Evolutionary conservation across 1,284 basidiomycete genomes (phyloP).

Genomic region (Xerocomus amazonicus): DNA sequence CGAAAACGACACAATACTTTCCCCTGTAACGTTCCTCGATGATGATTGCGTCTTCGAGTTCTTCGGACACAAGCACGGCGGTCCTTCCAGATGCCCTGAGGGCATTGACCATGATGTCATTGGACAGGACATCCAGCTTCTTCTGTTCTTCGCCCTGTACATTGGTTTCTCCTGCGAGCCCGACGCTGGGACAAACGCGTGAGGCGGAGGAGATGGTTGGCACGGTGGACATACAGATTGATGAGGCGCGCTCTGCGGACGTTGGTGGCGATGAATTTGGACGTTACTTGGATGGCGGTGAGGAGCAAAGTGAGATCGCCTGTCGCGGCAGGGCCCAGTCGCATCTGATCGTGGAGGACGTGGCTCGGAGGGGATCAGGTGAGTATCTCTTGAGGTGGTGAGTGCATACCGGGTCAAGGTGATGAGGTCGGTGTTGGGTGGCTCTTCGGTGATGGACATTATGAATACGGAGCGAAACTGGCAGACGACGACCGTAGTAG

Average conservation of each 20-base stretch:
- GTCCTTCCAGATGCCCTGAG: conserved; percentile 93
- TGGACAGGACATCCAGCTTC: conserved; percentile 96
- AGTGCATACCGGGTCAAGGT: conserved; percentile 78
- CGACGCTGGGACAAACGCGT: conserved; percentile 57
- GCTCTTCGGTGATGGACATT: conserved; percentile 48
- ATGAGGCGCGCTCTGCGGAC: conserved; percentile 96
- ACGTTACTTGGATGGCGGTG: conserved; percentile 93
- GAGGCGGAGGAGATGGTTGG: neutral
- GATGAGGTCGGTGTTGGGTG: conserved; percentile 83
- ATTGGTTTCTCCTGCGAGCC: conserved; percentile 93
- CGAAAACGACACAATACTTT: conserved; percentile 96
- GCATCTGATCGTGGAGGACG: conserved; percentile 80
- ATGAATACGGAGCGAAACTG: conserved; percentile 1
- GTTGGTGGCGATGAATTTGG: conserved; percentile 97
- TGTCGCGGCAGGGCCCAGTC: conserved; percentile 74
- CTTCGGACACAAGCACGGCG: conserved; percentile 96
- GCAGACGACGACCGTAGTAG: neutral
- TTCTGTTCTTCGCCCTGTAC: conserved; percentile 99
- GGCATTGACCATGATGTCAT: conserved; percentile 99
- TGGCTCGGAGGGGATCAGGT: conserved; percentile 49
- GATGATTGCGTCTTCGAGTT: conserved; percentile 89
- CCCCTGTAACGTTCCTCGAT: conserved; percentile 78
- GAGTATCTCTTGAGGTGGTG: neutral
- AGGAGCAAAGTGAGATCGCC: conserved; percentile 95
- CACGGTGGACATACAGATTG: conserved; percentile 72